Evolutionary conservation across 2,329 filamentous ascomycete species (phyloP).

Genomic region (Ceratocystis lukuohia): DNA sequence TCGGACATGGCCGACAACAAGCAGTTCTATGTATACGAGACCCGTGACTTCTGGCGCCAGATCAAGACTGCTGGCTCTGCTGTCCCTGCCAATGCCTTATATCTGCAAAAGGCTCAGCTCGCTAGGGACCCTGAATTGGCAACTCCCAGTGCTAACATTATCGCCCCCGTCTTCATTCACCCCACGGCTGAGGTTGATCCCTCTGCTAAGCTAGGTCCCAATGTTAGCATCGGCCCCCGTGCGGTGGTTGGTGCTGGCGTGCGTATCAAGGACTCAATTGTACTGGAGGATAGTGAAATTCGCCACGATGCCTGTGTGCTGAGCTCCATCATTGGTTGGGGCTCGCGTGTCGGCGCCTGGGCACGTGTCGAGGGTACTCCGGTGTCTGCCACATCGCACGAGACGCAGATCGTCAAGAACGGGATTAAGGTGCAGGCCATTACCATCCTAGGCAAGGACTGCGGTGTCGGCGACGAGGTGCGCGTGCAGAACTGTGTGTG

Average conservation of each 20-base stretch:
- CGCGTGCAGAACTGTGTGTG: slow-evolving; percentile 96
- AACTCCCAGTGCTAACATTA: slow-evolving; percentile 69
- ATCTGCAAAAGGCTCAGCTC: slow-evolving; percentile 76
- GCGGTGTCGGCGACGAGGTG: slow-evolving; percentile 82
- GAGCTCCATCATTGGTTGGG: slow-evolving; percentile 95
- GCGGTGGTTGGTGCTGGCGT: slow-evolving; percentile 72
- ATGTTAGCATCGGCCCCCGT: slow-evolving; percentile 90
- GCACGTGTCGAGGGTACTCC: slow-evolving; percentile 92
- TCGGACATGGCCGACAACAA: slow-evolving; percentile 92
- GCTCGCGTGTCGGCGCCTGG: slow-evolving; percentile 93
- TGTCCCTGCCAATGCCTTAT: slow-evolving; percentile 90
- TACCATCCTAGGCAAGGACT: slow-evolving; percentile 95
- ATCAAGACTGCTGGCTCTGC: slow-evolving; percentile 98
- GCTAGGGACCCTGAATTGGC: slow-evolving; percentile 59
- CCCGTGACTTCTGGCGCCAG: slow-evolving; percentile 98
- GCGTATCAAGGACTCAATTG: slow-evolving; percentile 89
- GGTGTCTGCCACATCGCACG: slow-evolving; percentile 74
- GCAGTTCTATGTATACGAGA: slow-evolving; percentile 97
- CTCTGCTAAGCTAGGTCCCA: slow-evolving; percentile 89
- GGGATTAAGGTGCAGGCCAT: slow-evolving; percentile 98
- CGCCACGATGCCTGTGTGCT: slow-evolving; percentile 93
- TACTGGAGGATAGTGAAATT: slow-evolving; percentile 87
- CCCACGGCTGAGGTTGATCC: slow-evolving; percentile 81
- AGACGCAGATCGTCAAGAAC: slow-evolving; percentile 91
- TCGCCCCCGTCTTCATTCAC: slow-evolving; percentile 91